A percentile compares a stretch with the other conserved stretches of the same genome.
phyloP scores from a whole-genome alignment of 805 yeast genomes.

The Nakazawaea laoshanensis region DNA sequence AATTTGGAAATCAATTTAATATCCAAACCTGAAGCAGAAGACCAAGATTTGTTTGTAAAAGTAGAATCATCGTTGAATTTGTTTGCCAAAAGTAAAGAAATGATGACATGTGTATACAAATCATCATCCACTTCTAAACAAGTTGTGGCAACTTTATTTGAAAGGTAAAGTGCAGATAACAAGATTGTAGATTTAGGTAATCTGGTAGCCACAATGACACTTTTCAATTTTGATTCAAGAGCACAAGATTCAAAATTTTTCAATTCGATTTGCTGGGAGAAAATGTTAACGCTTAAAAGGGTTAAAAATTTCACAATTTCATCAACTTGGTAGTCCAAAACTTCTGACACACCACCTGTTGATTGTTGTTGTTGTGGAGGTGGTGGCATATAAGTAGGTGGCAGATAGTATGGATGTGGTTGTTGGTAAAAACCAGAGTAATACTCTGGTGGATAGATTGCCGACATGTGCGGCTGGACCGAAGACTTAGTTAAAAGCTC shows the following conservation, averaged over 20 bases:
- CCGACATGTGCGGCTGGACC: slow-evolving; percentile 13
- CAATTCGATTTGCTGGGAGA: slow-evolving; percentile 33
- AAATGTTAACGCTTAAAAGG: slow-evolving; percentile 62
- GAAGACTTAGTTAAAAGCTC: slow-evolving; percentile 37
- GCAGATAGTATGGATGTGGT: slow-evolving; percentile 8
- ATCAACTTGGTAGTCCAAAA: slow-evolving; percentile 70
- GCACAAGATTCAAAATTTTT: slow-evolving; percentile 34
- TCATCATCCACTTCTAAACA: slow-evolving; percentile 22
- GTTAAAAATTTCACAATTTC: slow-evolving; percentile 76
- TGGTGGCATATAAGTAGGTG: slow-evolving; percentile 2
- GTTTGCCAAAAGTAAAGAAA: slow-evolving; percentile 77
- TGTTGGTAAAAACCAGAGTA: slow-evolving; percentile 11
- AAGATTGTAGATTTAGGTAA: slow-evolving; percentile 77
- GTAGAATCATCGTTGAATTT: slow-evolving; percentile 96
- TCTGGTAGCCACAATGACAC: slow-evolving; percentile 80
- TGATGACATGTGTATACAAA: slow-evolving; percentile 49
- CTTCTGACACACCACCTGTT: slow-evolving; percentile 70
- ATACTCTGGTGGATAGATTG: slow-evolving; percentile 2
- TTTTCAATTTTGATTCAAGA: slow-evolving; percentile 51
- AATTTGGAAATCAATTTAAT: slow-evolving; percentile 49
- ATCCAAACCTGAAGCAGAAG: slow-evolving; percentile 83
- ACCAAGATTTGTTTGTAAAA: slow-evolving; percentile 91
- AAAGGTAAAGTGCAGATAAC: slow-evolving; percentile 70
- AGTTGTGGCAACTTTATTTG: slow-evolving; percentile 33
- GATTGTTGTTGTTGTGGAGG: slow-evolving; percentile 13